These are phyloP conservation scores for Ploettnerulaceae sp. DNA, from an alignment of 2,329 filamentous ascomycete genomes.

Conservation along the genomic window DNA sequence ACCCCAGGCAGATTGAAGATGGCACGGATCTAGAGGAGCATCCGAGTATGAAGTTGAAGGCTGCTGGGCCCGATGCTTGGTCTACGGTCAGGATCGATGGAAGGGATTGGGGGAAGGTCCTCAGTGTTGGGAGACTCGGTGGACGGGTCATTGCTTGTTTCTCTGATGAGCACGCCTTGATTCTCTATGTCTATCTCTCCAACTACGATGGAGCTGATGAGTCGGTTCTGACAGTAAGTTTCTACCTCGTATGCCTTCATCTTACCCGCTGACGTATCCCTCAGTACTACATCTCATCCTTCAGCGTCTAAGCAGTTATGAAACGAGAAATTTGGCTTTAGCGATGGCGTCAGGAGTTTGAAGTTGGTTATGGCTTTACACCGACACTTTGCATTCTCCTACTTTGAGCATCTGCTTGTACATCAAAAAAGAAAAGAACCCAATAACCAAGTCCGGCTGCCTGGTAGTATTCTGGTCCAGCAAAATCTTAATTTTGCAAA, in stretches of 20 bases:
- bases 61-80: constrained; percentile 76
- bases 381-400: no score
- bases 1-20: constrained; percentile 66
- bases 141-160: constrained; percentile 92
- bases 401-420: no score
- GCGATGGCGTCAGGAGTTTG: constrained; percentile 5
- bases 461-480: no score
- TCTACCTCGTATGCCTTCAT: background rate
- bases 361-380: no score
- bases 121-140: constrained; percentile 85
- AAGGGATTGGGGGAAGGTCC: constrained; percentile 88
- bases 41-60: constrained; percentile 73
- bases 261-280: constrained; percentile 10
- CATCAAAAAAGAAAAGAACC: no score
- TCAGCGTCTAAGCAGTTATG: constrained; percentile 36
- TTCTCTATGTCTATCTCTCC: constrained; percentile 76
- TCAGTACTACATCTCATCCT: constrained; percentile 56
- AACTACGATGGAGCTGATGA: constrained; percentile 64
- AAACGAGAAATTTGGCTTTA: background rate
- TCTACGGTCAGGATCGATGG: constrained; percentile 88
- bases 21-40: constrained; percentile 69
- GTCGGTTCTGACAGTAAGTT: constrained; percentile 68
- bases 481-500: no score
- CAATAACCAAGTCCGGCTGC: no score
- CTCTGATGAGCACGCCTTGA: constrained; percentile 72